Percentiles rank a stretch among this genome's conserved stretches.
Evolutionary conservation across 495 filamentous ascomycete genomes (phyloP).

Genomic region (Margaritispora aquatica): DNA sequence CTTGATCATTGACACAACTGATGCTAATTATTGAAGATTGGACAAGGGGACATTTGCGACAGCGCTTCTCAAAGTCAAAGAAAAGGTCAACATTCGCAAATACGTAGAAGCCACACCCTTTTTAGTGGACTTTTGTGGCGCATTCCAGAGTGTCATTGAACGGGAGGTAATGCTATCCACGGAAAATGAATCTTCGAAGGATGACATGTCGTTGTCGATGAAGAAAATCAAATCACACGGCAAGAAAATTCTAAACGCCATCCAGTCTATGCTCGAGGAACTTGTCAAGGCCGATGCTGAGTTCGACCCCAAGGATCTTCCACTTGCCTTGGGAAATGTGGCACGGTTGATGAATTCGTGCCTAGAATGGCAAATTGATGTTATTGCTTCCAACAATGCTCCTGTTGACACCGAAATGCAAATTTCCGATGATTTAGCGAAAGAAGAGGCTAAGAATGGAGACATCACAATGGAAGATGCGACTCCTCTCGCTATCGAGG

Average conservation of each 20-base stretch:
- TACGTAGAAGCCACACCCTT: constrained; percentile 75
- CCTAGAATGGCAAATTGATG: constrained; percentile 13
- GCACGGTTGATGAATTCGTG: constrained; percentile 60
- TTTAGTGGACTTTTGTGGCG: constrained; percentile 60
- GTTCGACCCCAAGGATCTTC: constrained; percentile 59
- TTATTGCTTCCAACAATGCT: constrained; percentile 14
- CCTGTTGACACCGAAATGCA: too few species aligned
- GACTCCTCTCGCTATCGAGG: too few species aligned
- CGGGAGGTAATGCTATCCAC: constrained; percentile 23
- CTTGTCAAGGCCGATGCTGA: constrained; percentile 76
- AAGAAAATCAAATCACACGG: constrained; percentile 50
- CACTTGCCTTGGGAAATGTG: constrained; percentile 64
- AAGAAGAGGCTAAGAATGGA: too few species aligned
- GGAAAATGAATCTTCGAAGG: constrained; percentile 22
- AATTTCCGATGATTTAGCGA: too few species aligned
- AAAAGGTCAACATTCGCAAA: constrained; percentile 59
- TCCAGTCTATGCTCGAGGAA: constrained; percentile 71
- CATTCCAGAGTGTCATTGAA: constrained; percentile 63
- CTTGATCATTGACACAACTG: background rate
- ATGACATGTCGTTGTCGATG: constrained; percentile 49
- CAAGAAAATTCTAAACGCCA: constrained; percentile 75
- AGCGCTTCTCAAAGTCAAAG: constrained; percentile 56
- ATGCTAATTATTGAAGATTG: constrained; percentile 51
- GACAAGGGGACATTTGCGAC: constrained; percentile 65
- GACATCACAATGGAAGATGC: constrained; percentile 28